Evolutionary conservation across 129 eudicot species (phyloP), one percentile per base, ranked within the genome.

Genomic region (Apium graveolens): DNA sequence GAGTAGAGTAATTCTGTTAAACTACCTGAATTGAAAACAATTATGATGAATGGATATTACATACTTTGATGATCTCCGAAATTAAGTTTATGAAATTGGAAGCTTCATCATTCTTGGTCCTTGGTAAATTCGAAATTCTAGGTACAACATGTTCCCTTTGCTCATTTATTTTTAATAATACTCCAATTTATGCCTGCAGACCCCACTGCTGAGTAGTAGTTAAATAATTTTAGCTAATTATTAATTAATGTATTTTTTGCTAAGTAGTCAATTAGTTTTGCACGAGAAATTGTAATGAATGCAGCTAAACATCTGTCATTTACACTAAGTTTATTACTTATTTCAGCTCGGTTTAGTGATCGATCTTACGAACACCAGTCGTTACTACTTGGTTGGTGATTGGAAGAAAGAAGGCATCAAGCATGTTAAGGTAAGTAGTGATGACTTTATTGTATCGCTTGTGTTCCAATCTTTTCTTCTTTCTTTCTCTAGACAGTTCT

Each of bases 341-440:
- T 81, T 87, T 63, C 97, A 96, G 99, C 90, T 96, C 73, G 99
- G 99, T 80, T 77, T 92, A 79, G 92, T 96, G 86, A 93, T 96
- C 65, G 99, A 96, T 90, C 88, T 96, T 83, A 95, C 99, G 62
- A 95, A 95, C 87, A 92, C 99, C 32, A 84, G 87, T 87, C 97
- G 99, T 70, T 95, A 95, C 84, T 95, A 95, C 83, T 81, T 86
- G 27, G 76, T 83, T 53, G 78, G 75, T 78, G 99, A 95, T 32
- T 88, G 90, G 90, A 95, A 83, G 83, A 95, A 92, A 83, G 97
- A 92, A 78, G 97, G 97, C 81, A 87, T 92, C 76, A 96, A 96
- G 88, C 93, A 96, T 83, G 92, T 96, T 78, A 96, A 96, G 99
- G 99, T 95, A 79, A 55, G 90, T 84, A 73, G 16, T 48, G 73